Base-by-base conservation (phyloP, 192 early-diverging fungal species). In the Coemansia sp. region DNA sequence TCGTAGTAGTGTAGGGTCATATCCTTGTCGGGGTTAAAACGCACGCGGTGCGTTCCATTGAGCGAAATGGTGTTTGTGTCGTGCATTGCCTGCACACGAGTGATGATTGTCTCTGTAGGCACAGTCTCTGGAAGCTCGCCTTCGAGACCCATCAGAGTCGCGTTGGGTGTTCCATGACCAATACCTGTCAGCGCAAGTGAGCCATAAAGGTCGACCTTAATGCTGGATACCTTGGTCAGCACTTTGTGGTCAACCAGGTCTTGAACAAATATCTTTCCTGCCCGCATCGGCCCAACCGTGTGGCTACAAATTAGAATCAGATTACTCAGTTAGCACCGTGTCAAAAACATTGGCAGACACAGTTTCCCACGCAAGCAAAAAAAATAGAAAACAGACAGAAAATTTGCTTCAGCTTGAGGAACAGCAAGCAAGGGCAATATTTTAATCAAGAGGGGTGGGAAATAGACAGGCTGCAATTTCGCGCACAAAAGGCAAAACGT, bases 221-320 rank as follows among this genome's bases (percentile, higher is more conserved):
- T 80, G 50, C 76, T 80, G 24, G 63, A 54, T 9, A 89, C 85
- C 62, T 81, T 84, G 22, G 83, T 77, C 17, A 91, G 85, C 34
- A 91, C 62, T 7, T 73, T 57, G 53, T 87, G 85, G 22, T 85
- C 74, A 52, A 86, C 84, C 22, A 95, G 67, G 55, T 98, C 95
- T 56, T 86, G 82, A 23, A 93, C 84, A 82, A 98, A 98, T 50
- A 94, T 94, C 70, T 90, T 92, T 22, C 93, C 91, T 9, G 95
- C 93, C 22, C 95, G 86, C 95, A 98, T 98, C 13, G 95, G 95
- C n/a, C 95, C 95, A 21, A 98, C 93, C 1, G 89, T 91, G 63
- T 93, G 87, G 57, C 89, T 80, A 80, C 61, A 62, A 9, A 2
- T 43, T 18, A 13, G 2, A 43, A 43, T 43, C 41, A 43, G 41